A percentile compares a stretch with the other conserved stretches of the same genome.
Conservation (phyloP, 1,139 yeast species). For the Blastobotrys raffinosifermentans region DNA sequence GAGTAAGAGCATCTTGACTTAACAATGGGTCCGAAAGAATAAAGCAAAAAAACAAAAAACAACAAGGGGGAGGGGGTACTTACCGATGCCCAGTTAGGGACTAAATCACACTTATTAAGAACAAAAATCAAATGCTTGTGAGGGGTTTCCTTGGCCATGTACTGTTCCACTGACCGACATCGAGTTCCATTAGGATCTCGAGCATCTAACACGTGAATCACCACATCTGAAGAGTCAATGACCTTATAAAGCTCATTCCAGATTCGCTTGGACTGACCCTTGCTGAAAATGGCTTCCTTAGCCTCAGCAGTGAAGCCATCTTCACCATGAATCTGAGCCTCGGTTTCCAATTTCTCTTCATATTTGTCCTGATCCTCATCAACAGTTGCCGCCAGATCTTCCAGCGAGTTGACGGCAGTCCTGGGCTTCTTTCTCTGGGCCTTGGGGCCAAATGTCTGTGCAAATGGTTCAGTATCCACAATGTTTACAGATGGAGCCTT, state of each 20-base stretch:
- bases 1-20: constrained; percentile 37
- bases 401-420: constrained; percentile 67
- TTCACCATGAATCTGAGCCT: constrained; percentile 49
- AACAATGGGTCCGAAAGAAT: constrained; percentile 31
- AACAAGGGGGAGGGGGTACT: constrained; percentile 38
- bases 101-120: constrained; percentile 94
- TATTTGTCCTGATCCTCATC: constrained; percentile 53
- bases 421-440: constrained; percentile 91
- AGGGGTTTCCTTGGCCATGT: constrained; percentile 88
- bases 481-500: constrained; percentile 76
- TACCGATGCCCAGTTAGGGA: constrained; percentile 99
- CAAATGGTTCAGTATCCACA: constrained; percentile 81
- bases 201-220: constrained; percentile 92
- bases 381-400: constrained; percentile 67
- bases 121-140: constrained; percentile 95
- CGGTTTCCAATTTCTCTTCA: constrained; percentile 54
- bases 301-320: constrained; percentile 84
- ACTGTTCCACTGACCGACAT: constrained; percentile 89
- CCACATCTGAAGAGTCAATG: constrained; percentile 95
- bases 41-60: constrained; percentile 32
- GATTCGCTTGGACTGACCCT: constrained; percentile 96
- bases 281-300: constrained; percentile 89
- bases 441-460: constrained; percentile 86
- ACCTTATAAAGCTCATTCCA: constrained; percentile 98
- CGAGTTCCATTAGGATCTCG: constrained; percentile 97